Conservation (phyloP, 805 yeast species). For the Saccharomycopsis vini region DNA sequence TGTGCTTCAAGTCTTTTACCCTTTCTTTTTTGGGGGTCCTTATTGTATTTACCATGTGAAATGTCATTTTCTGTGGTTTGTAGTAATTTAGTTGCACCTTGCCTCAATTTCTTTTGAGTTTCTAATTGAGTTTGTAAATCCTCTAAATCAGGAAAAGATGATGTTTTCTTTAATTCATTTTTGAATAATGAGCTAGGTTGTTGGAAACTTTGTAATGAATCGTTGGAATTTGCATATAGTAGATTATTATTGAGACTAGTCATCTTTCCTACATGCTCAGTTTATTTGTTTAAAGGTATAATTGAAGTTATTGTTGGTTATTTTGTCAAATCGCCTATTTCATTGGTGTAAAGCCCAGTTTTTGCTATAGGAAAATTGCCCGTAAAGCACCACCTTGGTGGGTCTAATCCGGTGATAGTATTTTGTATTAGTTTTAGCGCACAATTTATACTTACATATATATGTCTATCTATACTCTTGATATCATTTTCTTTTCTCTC, state of each 20-base stretch:
- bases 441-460: no score
- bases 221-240: background rate
- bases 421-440: no score
- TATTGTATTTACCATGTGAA: slow-evolving; percentile 3
- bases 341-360: no score
- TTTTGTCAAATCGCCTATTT: no score
- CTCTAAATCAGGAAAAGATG: slow-evolving; percentile 7
- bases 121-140: slow-evolving; percentile 12
- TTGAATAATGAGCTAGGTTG: background rate
- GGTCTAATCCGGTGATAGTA: no score
- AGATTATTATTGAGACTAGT: background rate
- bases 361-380: no score
- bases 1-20: slow-evolving; percentile 10
- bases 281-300: no score
- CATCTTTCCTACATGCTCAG: no score
- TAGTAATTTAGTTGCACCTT: slow-evolving; percentile 6
- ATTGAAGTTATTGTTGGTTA: no score
- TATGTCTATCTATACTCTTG: no score
- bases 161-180: background rate
- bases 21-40: slow-evolving; percentile 6
- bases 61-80: slow-evolving; percentile 5
- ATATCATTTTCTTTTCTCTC: no score
- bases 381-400: no score
- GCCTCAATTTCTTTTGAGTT: slow-evolving; percentile 10
- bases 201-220: background rate